A percentile compares a stretch with the other conserved stretches of the same genome.
phyloP scores from a whole-genome alignment of 768 basidiomycete species.

The Boletus vinaceobasis region DNA sequence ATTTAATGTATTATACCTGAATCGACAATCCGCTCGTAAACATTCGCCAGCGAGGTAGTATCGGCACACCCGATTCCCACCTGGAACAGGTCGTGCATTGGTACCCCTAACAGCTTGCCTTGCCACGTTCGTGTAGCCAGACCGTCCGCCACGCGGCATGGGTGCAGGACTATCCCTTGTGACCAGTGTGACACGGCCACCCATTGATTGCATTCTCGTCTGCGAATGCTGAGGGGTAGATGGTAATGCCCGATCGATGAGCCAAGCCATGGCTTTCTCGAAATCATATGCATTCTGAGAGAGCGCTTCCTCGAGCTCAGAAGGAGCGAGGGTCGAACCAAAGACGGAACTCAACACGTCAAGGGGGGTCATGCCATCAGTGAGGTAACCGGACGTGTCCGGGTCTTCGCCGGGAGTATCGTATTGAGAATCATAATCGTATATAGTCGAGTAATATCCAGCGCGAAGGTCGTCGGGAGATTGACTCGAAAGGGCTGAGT shows the following conservation, averaged over 20 bases:
- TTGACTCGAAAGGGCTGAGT: conserved; percentile 49
- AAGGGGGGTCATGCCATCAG: conserved; percentile 95
- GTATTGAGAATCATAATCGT: conserved; percentile 32
- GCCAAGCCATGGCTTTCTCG: conserved; percentile 92
- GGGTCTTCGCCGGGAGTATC: conserved; percentile 39
- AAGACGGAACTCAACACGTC: conserved; percentile 95
- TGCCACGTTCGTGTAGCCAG: conserved; percentile 29
- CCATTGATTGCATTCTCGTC: conserved; percentile 55
- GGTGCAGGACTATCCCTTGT: conserved; percentile 47
- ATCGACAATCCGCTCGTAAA: conserved; percentile 92
- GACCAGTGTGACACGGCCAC: conserved; percentile 65
- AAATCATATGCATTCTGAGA: conserved; percentile 89
- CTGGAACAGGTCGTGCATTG: conserved; percentile 36
- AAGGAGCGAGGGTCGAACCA: conserved; percentile 82
- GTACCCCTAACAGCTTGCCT: conserved; percentile 24
- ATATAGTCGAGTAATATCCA: conserved; percentile 29
- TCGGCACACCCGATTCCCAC: conserved; percentile 78
- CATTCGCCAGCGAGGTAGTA: conserved; percentile 98
- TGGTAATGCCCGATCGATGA: conserved; percentile 71
- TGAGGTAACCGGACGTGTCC: conserved; percentile 59
- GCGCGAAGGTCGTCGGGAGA: conserved; percentile 49
- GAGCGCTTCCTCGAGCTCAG: conserved; percentile 92
- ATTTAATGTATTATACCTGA: conserved; percentile 61
- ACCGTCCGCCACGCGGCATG: conserved; percentile 41
- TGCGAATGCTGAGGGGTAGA: conserved; percentile 38